Base-by-base conservation (phyloP, 2,329 filamentous ascomycete genomes). In the Cucurbitaria berberidis region DNA sequence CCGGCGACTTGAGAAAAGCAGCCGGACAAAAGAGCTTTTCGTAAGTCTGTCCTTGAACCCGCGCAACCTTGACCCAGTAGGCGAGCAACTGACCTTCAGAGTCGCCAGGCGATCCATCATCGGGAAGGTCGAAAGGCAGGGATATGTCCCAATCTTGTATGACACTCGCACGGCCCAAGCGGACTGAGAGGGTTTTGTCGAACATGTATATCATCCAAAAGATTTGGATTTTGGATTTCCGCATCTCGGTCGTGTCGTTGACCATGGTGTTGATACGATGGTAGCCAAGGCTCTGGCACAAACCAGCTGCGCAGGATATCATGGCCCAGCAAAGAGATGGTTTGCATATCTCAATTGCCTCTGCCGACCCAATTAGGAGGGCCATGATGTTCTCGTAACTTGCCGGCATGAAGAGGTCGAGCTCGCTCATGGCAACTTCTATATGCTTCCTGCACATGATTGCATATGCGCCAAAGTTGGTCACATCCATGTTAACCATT, bases 141-240 rank as follows among this genome's bases (percentile, higher is more conserved):
- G 64, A 70, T 42, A 76, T 74, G 30, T 77, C 74, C 64, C 72
- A 76, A 40, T 77, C 74, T 46, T 76, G 74, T 22, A 76, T 69
- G 9, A 65, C 53, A 15, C 72, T 68, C 7, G 74, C 72, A 6
- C 73, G 69, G 13, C 74, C 74, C 9, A 76, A 50, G 10, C 72
- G 66, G 7, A 77, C 60, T 1, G 74, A 75, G 8, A 77, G 62
- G 6, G 64, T 73, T 52, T 75, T 77, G 48, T 77, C 74, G 40
- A 74, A 64, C 47, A 72, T 64, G 45, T 76, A 77, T 3, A 75
- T 70, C 55, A 68, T 70, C 72, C 72, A 76, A 43, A 77, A 76
- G 1, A 66, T 55, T 21, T 73, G 62, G 1, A 70, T 60, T 38
- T 74, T 75, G 1, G 58, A 54, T 2, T 60, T 62, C 1, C 65